Evolutionary conservation across 2,329 filamentous ascomycete genomes (phyloP), one percentile per base, ranked within the genome.

Genomic region (Microdochium bolleyi): DNA sequence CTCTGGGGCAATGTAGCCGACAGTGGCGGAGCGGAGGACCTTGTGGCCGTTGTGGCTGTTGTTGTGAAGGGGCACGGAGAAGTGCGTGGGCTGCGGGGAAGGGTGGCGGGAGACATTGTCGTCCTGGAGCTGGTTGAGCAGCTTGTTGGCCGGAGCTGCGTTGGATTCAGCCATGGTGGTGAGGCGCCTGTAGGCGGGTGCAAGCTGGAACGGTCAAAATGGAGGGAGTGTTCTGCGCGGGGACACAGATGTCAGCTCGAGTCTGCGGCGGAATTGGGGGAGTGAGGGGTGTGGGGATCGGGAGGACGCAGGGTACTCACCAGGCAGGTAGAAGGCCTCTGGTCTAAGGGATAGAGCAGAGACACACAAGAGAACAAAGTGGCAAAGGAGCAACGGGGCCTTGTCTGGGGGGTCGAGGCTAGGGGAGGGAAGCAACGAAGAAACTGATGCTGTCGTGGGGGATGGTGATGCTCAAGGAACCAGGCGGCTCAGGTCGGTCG

Each of bases 1-100:
- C 57, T 91, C 90, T 49, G 92, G 91, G 24, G 94, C 92, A 58
- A 95, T 86, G 74, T 99, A 99, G 64, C 94, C 94, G 37, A 95
- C 87, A 27, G 92, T 94, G 60, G 90, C 87, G 59, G 94, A 94
- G 21, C 91, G 89, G 54, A 97, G 76, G 53, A 92, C 79, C 53
- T 87, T 82, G 67, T 89, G 84, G 54, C 82, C 81, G 70, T 85
- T 79, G 19, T 46, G 16, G 67, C 78, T 71, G 65, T 78, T 73
- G 61, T 69, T 56, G 62, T 68, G 73, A 62, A 80, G 76, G 14
- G 88, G 85, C 22, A 92, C 78, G 61, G 81, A 87, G 68, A 96
- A 78, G 69, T 96, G 89, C 54, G 89, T 92, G 24, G 92, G 90
- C 67, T 95, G 89, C 24, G 91, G 90, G 52, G 92, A 96, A 24